A percentile compares a stretch with the other conserved stretches of the same genome.
Conservation (phyloP, 345 rosid genomes). For the Nasturtium officinale region DNA sequence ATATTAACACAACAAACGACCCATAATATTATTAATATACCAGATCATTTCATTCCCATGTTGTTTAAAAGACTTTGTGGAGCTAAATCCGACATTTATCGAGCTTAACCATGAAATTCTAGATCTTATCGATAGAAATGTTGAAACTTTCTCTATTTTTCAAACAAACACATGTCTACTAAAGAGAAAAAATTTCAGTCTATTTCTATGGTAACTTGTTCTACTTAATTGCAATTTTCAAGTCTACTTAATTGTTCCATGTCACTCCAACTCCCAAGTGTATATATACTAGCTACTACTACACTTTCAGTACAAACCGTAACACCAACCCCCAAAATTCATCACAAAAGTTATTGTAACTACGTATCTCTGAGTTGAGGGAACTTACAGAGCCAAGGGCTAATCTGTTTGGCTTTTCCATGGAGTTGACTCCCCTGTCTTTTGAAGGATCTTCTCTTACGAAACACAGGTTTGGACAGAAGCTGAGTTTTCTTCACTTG, state of each 20-base stretch:
- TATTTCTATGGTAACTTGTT: constrained; percentile 11
- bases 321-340: background rate
- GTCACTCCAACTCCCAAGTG: no score
- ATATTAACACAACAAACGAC: background rate
- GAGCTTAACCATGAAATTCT: background rate
- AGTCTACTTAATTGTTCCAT: background rate
- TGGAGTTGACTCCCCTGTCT: constrained; percentile 62
- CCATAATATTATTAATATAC: background rate
- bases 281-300: background rate
- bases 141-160: background rate
- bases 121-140: background rate
- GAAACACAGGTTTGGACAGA: constrained; percentile 61
- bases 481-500: constrained; percentile 63
- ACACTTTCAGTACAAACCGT: constrained; percentile 14
- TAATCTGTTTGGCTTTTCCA: constrained; percentile 75
- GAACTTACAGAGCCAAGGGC: constrained; percentile 57
- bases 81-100: background rate
- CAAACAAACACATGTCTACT: background rate
- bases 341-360: constrained; percentile 4
- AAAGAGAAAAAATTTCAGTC: background rate
- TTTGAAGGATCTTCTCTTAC: constrained; percentile 79
- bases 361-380: background rate
- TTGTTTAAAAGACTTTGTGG: background rate
- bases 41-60: constrained; percentile 6
- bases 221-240: constrained; percentile 6